Evolutionary conservation across 257 asterid species (phyloP).

Genomic region (Coffea canephora): DNA sequence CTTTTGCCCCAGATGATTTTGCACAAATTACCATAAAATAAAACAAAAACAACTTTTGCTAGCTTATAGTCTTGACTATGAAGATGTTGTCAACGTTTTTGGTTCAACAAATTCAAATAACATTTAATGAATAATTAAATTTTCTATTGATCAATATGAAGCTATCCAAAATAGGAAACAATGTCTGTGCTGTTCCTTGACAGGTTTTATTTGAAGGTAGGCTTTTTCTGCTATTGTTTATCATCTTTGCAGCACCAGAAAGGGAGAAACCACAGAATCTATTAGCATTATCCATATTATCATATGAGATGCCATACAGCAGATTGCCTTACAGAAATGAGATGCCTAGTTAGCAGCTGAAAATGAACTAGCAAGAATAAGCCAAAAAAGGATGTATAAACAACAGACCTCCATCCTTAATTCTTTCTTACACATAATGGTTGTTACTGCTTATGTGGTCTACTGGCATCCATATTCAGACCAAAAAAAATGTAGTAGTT

Average conservation of each 20-base stretch:
- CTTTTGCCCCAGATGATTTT: not conserved
- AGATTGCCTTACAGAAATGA: not conserved
- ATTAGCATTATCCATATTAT: not conserved
- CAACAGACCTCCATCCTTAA: too few relatives aligned
- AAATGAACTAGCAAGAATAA: not conserved
- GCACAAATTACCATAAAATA: not conserved
- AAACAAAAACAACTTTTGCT: not conserved
- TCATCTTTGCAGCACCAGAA: not conserved
- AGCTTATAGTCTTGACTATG: not conserved
- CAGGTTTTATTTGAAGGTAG: not conserved
- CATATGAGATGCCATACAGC: not conserved
- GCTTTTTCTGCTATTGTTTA: not conserved
- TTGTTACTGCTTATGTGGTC: not conserved
- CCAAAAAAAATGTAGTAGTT: not conserved
- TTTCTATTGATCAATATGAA: not conserved
- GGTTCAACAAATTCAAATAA: not conserved
- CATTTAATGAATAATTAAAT: not conserved
- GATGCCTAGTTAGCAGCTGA: not conserved
- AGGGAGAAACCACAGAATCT: too few relatives aligned
- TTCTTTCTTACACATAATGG: not conserved
- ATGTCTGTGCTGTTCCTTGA: not conserved
- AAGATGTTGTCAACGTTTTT: not conserved
- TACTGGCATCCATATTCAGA: not conserved
- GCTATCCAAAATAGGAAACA: not conserved
- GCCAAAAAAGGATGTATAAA: not conserved